Conservation (phyloP, 768 basidiomycete species). For the Amanita phalloides region DNA sequence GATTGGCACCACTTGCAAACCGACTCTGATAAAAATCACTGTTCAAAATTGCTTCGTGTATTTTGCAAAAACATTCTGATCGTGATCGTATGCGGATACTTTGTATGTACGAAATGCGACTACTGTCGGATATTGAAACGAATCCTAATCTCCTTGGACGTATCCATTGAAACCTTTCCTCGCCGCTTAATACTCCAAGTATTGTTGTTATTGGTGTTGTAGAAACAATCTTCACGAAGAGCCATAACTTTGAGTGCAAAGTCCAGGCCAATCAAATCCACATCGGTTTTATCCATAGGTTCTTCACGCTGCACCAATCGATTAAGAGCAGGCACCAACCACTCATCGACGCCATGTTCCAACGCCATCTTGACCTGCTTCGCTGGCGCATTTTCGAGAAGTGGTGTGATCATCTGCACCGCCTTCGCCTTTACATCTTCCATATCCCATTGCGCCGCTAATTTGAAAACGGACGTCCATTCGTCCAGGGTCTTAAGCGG, state of each 20-base stretch:
- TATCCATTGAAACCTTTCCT: neutral
- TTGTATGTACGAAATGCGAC: neutral
- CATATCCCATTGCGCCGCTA: slow-evolving; percentile 26
- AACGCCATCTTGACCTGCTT: slow-evolving; percentile 16
- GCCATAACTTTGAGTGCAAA: neutral
- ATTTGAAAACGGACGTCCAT: slow-evolving; percentile 22
- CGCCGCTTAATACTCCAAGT: neutral
- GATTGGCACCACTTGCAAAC: too few species aligned
- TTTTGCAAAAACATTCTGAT: too few species aligned
- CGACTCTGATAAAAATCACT: too few species aligned
- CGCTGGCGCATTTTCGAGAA: slow-evolving; percentile 7
- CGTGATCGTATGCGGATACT: too few species aligned
- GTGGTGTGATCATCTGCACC: slow-evolving; percentile 14
- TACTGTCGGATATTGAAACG: neutral
- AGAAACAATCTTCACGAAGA: neutral
- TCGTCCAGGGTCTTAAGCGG: slow-evolving; percentile 5
- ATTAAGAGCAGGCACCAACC: slow-evolving; percentile 16
- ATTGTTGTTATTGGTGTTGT: neutral
- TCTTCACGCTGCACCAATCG: slow-evolving; percentile 13
- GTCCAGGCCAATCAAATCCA: slow-evolving; percentile 7
- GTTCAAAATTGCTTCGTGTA: too few species aligned
- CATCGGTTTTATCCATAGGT: slow-evolving; percentile 15
- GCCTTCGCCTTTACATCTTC: slow-evolving; percentile 15
- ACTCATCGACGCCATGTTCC: slow-evolving; percentile 16
- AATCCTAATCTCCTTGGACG: neutral